Evolutionary conservation across 2,329 filamentous ascomycete genomes (phyloP), one percentile per base, ranked within the genome.

Genomic region (Fusarium haematococcum): DNA sequence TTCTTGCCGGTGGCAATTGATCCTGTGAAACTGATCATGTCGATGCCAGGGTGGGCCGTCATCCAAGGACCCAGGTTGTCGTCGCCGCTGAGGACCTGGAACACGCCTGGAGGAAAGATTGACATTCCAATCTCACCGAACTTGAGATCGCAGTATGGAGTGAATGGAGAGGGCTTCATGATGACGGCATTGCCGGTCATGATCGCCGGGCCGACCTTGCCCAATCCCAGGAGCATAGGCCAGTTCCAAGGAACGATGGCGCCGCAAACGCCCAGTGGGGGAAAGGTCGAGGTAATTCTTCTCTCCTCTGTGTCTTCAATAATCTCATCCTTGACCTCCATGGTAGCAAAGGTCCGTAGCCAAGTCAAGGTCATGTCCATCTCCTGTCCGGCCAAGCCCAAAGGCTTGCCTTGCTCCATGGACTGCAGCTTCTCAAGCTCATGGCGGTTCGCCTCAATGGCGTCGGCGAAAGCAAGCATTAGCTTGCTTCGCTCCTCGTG

Each of bases 1-100:
- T 86, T 88, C 84, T 91, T 91, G 13, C 90, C 90, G 0, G 88
- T 91, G 1, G 84, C 84, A 43, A 84, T 88, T 16, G 88, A 91
- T 10, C 91, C 90, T 0, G 91, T 92, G 82, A 92, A 92, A 78
- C 84, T 86, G 80, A 92, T 87, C 84, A 91, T 92, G 68, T 86
- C 85, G 64, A 92, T 86, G 45, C 84, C 88, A 0, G 89, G 88
- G 77, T 92, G 90, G 16, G 78, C 78, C 0, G 89, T 91, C 68
- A 92, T 81, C 85, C 84, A 85, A 1, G 88, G 89, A 8, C 90
- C 91, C 13, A 92, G 86, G 65, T 86, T 82, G 71, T 92, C 90
- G 59, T 89, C 88, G 16, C 91, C 91, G 63, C 87, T 88, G 2
- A 93, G 80, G 1, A 85, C 87, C 77, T 92, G 90, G 9, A 92